Evolutionary conservation across 345 rosid genomes (phyloP).

Genomic region (Nephelium lappaceum): DNA sequence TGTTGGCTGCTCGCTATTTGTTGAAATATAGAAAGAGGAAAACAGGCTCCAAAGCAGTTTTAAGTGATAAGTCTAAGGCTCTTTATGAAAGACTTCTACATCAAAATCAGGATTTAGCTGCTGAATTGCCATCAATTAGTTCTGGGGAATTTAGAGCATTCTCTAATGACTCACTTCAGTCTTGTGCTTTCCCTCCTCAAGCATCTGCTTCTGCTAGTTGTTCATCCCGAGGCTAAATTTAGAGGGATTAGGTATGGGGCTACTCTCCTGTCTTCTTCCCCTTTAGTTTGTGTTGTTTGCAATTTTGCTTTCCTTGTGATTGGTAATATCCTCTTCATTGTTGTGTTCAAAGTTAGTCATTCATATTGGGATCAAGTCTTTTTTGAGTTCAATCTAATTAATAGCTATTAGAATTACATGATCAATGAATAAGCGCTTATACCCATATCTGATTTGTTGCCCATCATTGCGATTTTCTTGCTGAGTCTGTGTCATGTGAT

Average conservation of each 20-base stretch:
- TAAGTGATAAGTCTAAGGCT: background rate
- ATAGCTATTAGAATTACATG: background rate
- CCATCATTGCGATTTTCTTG: background rate
- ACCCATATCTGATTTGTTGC: background rate
- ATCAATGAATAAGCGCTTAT: background rate
- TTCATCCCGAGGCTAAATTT: constrained; percentile 7
- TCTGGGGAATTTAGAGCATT: constrained; percentile 14
- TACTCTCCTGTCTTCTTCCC: background rate
- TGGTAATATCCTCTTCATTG: background rate
- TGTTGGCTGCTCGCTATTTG: background rate
- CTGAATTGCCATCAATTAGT: constrained; percentile 21
- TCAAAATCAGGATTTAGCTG: background rate
- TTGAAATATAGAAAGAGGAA: background rate
- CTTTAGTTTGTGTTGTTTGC: background rate
- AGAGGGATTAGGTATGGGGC: constrained; percentile 9
- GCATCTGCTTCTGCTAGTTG: constrained; percentile 14
- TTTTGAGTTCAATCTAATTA: background rate
- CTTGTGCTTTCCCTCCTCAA: constrained; percentile 15
- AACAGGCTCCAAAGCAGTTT: background rate
- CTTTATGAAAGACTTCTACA: background rate
- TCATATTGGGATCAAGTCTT: background rate
- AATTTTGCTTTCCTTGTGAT: background rate
- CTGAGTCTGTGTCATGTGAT: background rate
- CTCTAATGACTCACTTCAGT: constrained; percentile 4
- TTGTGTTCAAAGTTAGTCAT: background rate